Evolutionary conservation across 768 basidiomycete species (phyloP).

Genomic region (Pholiota molesta): DNA sequence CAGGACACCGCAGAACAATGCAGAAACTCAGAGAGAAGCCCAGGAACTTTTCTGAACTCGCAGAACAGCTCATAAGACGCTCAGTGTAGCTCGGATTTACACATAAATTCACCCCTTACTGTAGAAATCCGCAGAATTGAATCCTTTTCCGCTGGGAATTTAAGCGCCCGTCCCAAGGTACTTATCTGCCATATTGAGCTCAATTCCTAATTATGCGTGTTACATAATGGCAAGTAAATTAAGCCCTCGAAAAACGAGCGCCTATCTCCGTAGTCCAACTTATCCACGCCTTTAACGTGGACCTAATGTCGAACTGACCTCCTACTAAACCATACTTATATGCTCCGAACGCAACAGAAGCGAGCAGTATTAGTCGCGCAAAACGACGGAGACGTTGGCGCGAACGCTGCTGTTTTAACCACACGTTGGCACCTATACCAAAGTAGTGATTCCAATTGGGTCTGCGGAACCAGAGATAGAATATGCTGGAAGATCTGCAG

Average conservation of each 20-base stretch:
- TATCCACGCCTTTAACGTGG: background rate
- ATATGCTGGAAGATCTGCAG: conserved; percentile 20
- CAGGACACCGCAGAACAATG: too few species aligned
- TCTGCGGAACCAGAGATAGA: conserved; percentile 38
- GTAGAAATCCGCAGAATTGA: too few species aligned
- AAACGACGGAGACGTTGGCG: background rate
- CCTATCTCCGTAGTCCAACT: background rate
- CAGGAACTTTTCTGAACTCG: too few species aligned
- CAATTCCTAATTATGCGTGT: background rate
- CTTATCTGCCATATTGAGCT: too few species aligned
- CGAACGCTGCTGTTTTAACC: background rate
- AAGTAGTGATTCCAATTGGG: conserved; percentile 36
- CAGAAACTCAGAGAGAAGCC: too few species aligned
- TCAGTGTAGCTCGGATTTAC: too few species aligned
- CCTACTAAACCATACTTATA: background rate
- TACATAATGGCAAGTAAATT: background rate
- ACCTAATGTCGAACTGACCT: background rate
- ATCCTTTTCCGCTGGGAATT: too few species aligned
- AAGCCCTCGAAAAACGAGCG: background rate
- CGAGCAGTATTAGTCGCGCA: background rate
- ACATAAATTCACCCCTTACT: too few species aligned
- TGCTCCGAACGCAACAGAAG: background rate
- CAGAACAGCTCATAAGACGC: too few species aligned
- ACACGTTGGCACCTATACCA: background rate
- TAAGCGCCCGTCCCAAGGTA: too few species aligned